Conservation (phyloP, 192 early-diverging fungal genomes). For the Linnemannia zychae region DNA sequence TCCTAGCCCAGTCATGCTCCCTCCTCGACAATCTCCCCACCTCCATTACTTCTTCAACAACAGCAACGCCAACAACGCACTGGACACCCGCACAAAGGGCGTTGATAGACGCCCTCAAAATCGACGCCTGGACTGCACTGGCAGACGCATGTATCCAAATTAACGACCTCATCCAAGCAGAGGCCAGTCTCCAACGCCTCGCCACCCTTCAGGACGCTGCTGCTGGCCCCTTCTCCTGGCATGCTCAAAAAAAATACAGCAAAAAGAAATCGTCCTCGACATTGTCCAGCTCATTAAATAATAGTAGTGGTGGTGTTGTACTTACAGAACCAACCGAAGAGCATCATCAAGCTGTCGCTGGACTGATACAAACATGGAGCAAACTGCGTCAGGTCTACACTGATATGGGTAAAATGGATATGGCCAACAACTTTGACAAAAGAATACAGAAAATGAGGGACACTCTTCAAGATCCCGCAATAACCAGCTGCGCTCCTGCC, state of each 20-base stretch:
- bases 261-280: not conserved
- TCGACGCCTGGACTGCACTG: conserved; percentile 38
- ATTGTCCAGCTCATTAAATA: not conserved
- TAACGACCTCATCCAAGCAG: conserved; percentile 40
- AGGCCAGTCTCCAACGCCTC: conserved; percentile 32
- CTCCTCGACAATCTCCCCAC: conserved; percentile 42
- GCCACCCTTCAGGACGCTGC: conserved; percentile 24
- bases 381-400: conserved; percentile 25
- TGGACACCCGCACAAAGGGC: conserved; percentile 24
- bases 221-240: conserved; percentile 19
- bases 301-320: too few relatives aligned
- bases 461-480: not conserved
- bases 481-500: not conserved
- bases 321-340: conserved; percentile 7
- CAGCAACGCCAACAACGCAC: not conserved
- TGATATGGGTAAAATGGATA: conserved; percentile 49
- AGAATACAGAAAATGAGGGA: conserved; percentile 33
- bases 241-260: not conserved
- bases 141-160: conserved; percentile 33
- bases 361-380: conserved; percentile 25
- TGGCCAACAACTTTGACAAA: conserved; percentile 36
- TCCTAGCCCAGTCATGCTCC: conserved; percentile 42
- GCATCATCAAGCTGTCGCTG: conserved; percentile 8
- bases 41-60: too few relatives aligned
- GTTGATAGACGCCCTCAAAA: conserved; percentile 27